These are phyloP conservation scores for Phytophthora pseudosyringae DNA, from an alignment of 352 stramenopile species.

Conservation along the genomic window DNA sequence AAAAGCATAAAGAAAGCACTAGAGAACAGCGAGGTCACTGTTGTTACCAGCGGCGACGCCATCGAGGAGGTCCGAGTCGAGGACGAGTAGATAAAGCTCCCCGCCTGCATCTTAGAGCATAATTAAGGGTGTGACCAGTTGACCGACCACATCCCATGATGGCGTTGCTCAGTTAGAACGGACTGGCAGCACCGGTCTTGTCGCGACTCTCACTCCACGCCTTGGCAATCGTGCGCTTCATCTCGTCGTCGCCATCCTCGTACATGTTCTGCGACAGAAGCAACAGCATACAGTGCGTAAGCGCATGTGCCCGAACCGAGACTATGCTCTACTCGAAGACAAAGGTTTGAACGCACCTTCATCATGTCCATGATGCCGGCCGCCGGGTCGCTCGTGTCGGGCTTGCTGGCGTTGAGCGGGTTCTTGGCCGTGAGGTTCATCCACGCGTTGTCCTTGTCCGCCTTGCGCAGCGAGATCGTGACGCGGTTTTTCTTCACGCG, in stretches of 20 bases:
- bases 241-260: conserved; percentile 87
- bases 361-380: conserved; percentile 93
- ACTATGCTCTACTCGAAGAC: not conserved
- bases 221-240: conserved; percentile 91
- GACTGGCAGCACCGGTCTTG: conserved; percentile 54
- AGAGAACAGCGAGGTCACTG: conserved; percentile 58
- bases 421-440: conserved; percentile 89
- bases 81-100: conserved; percentile 29
- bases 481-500: conserved; percentile 89
- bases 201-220: conserved; percentile 86
- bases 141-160: conserved; percentile 3
- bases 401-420: conserved; percentile 53
- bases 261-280: conserved; percentile 78
- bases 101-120: conserved; percentile 37
- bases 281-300: conserved; percentile 2
- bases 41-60: conserved; percentile 59
- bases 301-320: no score
- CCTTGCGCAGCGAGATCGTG: conserved; percentile 79
- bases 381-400: conserved; percentile 63
- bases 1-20: conserved; percentile 76
- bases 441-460: conserved; percentile 80
- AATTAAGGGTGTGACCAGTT: conserved; percentile 24
- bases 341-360: conserved; percentile 55
- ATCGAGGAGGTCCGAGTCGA: conserved; percentile 56
- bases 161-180: conserved; percentile 27